Evolutionary conservation across 2,329 filamentous ascomycete genomes (phyloP), one percentile per base, ranked within the genome.

Genomic region (Cladobotryum mycophilum): DNA sequence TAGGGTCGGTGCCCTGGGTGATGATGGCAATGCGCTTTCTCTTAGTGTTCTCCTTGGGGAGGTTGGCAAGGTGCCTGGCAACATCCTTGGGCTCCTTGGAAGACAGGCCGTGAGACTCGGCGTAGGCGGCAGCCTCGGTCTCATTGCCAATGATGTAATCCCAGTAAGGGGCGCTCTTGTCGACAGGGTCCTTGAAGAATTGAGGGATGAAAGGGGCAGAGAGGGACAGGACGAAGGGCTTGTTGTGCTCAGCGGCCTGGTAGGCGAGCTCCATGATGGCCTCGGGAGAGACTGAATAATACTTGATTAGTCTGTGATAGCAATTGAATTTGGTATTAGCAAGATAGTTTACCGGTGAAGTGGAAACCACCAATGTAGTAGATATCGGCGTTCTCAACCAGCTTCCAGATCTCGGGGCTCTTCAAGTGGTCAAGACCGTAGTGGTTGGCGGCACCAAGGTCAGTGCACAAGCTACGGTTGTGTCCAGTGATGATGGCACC

Each of bases 61-160:
- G 79, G 67, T 86, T 84, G 66, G 91, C 91, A 58, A 99, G 81
- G 68, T 84, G 76, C 76, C 88, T 86, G 60, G 88, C 90, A 64
- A 97, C 92, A 70, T 88, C 85, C 66, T 85, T 81, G 65, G 96
- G 82, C 69, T 92, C 86, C 62, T 84, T 86, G 60, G 81, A 86
- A 60, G 78, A 76, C 62, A 93, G 79, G 60, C 76, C 76, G 72
- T 96, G 90, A 53, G 84, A 84, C 69, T 90, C 85, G 58, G 91
- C 88, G 73, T 92, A 99, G 51, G 90, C 79, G 60, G 84, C 81
- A 45, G 91, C 92, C 76, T 99, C 93, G 58, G 88, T 88, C 83
- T 99, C 93, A 75, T 99, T 99, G 66, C 91, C 92, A 69, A 99
- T 88, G 55, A 97, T 78, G 73, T 92, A 95, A 75, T 97, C 91